Conservation (phyloP, 2,329 filamentous ascomycete species). For the Phialophora verrucosa region DNA sequence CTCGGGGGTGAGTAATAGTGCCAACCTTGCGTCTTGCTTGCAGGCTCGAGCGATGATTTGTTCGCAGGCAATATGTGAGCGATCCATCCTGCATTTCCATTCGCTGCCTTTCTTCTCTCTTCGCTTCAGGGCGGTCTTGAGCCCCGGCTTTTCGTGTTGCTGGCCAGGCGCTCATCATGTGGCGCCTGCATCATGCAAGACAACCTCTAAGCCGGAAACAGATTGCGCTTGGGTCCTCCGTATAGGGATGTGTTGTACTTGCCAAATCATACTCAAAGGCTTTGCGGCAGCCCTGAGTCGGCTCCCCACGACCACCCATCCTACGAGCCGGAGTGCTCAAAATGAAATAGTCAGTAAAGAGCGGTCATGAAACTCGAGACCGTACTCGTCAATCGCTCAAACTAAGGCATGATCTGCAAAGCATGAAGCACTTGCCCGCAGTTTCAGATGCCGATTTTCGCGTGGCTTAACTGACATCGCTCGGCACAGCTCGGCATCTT, state of each 20-base stretch:
- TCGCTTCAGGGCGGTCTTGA: not conserved
- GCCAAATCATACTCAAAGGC: not conserved
- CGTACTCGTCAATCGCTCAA: conserved; percentile 11
- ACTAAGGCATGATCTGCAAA: conserved; percentile 17
- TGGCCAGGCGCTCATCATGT: conserved; percentile 12
- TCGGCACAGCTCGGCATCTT: conserved; percentile 1
- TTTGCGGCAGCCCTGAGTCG: not conserved
- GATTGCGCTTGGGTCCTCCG: not conserved
- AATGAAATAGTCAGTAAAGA: conserved; percentile 1
- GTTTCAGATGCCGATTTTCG: conserved; percentile 1
- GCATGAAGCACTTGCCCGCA: conserved; percentile 4
- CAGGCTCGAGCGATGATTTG: conserved; percentile 7
- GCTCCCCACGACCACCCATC: not conserved
- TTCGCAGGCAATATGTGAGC: not conserved
- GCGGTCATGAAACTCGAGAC: conserved; percentile 11
- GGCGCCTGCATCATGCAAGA: conserved; percentile 23
- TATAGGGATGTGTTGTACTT: conserved; percentile 6
- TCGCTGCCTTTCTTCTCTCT: not conserved
- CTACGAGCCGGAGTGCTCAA: not conserved
- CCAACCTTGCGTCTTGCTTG: conserved; percentile 6
- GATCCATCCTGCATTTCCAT: not conserved
- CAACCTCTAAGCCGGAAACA: conserved; percentile 9
- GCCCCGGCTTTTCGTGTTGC: not conserved
- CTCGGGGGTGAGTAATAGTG: conserved; percentile 3
- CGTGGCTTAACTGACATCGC: conserved; percentile 12